phyloP scores from a whole-genome alignment of 768 basidiomycete genomes.

The Neoboletus magnificus region DNA sequence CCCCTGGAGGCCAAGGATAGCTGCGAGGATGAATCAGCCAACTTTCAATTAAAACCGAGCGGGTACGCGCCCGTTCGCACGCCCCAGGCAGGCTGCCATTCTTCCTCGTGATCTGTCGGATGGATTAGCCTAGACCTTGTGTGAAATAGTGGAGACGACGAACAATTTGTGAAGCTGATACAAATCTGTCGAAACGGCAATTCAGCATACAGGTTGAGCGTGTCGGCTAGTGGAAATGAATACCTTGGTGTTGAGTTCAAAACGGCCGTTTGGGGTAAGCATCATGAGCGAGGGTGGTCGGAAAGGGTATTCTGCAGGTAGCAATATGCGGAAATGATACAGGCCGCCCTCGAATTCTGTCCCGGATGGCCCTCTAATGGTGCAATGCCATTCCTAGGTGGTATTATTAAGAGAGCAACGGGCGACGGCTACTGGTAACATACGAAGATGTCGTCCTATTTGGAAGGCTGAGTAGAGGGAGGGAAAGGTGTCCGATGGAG shows the following conservation, averaged over 20 bases:
- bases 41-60: conserved; percentile 10
- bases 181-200: conserved; percentile 58
- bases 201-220: conserved; percentile 8
- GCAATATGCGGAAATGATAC: conserved; percentile 90
- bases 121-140: conserved; percentile 28
- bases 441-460: conserved; percentile 86
- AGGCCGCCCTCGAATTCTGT: conserved; percentile 93
- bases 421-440: conserved; percentile 24
- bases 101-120: conserved; percentile 80
- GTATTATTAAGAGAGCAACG: conserved; percentile 20
- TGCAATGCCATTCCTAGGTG: conserved; percentile 91
- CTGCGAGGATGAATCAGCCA: conserved; percentile 36
- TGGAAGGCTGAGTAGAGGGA: conserved; percentile 9
- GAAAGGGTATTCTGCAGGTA: conserved; percentile 95
- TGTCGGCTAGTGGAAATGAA: conserved; percentile 21
- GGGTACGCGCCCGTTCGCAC: conserved; percentile 75
- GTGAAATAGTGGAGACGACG: conserved; percentile 31
- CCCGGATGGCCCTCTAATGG: conserved; percentile 82
- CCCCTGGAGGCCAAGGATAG: conserved; percentile 84
- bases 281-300: conserved; percentile 94
- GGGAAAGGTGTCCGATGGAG: not conserved
- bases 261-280: conserved; percentile 95
- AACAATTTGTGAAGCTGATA: conserved; percentile 90
- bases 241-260: conserved; percentile 94
- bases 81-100: conserved; percentile 99